A percentile compares a stretch with the other conserved stretches of the same genome.
These are phyloP conservation scores for Microdochium bolleyi DNA, from an alignment of 2,329 filamentous ascomycete genomes.

Conservation along the genomic window DNA sequence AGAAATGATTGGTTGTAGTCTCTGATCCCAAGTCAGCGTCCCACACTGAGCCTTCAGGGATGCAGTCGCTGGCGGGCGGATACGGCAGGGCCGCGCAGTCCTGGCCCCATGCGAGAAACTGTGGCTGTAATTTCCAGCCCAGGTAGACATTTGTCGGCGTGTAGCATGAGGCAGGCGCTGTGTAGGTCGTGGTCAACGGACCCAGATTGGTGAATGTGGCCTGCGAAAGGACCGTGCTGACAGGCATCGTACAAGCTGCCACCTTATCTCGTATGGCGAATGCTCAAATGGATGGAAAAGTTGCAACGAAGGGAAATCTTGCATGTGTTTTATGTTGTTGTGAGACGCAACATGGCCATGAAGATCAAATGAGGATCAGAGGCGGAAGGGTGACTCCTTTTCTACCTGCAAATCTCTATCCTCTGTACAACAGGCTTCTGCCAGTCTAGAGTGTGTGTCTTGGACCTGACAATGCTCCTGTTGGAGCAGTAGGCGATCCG, in stretches of 20 bases:
- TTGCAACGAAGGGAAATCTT: too few relatives aligned
- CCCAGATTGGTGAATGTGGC: background rate
- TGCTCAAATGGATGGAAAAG: too few relatives aligned
- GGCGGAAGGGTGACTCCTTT: too few relatives aligned
- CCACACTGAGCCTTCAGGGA: background rate
- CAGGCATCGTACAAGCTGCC: background rate
- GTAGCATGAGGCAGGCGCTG: background rate
- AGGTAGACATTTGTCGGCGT: background rate
- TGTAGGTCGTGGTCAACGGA: background rate
- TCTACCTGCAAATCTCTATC: too few relatives aligned
- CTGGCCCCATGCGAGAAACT: background rate
- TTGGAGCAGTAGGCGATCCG: too few relatives aligned
- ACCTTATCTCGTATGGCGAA: too few relatives aligned
- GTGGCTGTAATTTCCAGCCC: background rate
- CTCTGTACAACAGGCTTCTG: too few relatives aligned
- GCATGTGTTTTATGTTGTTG: too few relatives aligned
- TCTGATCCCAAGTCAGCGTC: background rate
- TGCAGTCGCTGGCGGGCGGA: background rate
- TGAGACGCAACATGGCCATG: too few relatives aligned
- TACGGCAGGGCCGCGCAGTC: background rate
- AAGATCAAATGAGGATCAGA: too few relatives aligned
- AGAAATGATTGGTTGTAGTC: background rate
- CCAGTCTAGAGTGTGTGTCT: too few relatives aligned
- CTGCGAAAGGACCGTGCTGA: background rate
- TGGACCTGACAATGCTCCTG: too few relatives aligned